These are phyloP conservation scores for Spathaspora hagerdaliae DNA, from an alignment of 805 yeast genomes.

Conservation along the genomic window DNA sequence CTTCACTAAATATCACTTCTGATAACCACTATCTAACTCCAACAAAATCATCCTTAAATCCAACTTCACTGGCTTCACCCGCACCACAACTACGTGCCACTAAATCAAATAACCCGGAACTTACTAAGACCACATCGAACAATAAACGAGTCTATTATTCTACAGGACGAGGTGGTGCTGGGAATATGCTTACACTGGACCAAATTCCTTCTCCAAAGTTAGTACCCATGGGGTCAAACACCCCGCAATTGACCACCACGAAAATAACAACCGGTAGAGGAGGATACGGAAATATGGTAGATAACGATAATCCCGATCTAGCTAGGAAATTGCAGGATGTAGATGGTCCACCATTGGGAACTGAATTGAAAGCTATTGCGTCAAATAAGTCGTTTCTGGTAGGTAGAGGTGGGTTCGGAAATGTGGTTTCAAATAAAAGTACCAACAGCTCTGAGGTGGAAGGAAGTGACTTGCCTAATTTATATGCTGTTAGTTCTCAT, in stretches of 20 bases:
- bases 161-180: constrained; percentile 82
- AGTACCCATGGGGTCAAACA: constrained; percentile 55
- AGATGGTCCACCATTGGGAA: constrained; percentile 31
- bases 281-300: constrained; percentile 73
- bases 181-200: constrained; percentile 50
- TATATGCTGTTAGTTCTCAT: constrained; percentile 33
- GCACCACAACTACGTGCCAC: neutral
- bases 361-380: constrained; percentile 39
- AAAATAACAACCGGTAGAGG: constrained; percentile 73
- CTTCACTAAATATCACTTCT: constrained; percentile 13
- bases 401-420: constrained; percentile 68
- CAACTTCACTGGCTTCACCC: constrained; percentile 4
- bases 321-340: constrained; percentile 68
- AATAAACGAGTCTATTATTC: constrained; percentile 42
- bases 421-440: constrained; percentile 39
- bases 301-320: constrained; percentile 53
- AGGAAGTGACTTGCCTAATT: constrained; percentile 15
- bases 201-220: constrained; percentile 50
- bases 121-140: constrained; percentile 1
- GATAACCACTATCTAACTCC: constrained; percentile 14
- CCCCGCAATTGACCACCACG: constrained; percentile 54
- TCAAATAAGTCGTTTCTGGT: constrained; percentile 46
- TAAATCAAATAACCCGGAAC: neutral
- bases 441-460: constrained; percentile 9
- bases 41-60: constrained; percentile 5